These are phyloP conservation scores for Dianthus caryophyllus DNA, from an alignment of 148 eudicot species.

Conservation along the genomic window DNA sequence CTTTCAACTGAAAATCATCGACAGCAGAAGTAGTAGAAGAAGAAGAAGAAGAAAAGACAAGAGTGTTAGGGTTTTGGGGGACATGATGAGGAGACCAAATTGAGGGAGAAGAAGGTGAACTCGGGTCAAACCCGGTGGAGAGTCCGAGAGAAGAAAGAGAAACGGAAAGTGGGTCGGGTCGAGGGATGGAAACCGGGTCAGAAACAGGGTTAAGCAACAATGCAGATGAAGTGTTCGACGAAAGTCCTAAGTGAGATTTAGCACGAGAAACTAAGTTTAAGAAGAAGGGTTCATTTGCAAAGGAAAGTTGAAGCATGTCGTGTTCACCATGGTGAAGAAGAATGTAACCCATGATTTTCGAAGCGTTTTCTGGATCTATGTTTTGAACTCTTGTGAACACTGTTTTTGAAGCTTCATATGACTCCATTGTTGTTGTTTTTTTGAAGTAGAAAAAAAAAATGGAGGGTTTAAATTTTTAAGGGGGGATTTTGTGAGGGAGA, in stretches of 20 bases:
- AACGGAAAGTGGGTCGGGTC: conserved; percentile 46
- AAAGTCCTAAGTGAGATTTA: conserved; percentile 36
- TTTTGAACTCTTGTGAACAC: conserved; percentile 49
- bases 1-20: conserved; percentile 22
- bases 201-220: conserved; percentile 27
- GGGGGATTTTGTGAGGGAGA: background rate
- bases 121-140: conserved; percentile 44
- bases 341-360: conserved; percentile 60
- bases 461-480: background rate
- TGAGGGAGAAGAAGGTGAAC: conserved; percentile 48
- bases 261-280: conserved; percentile 46
- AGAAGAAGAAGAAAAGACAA: conserved; percentile 16
- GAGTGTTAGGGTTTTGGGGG: conserved; percentile 37
- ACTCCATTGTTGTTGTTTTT: conserved; percentile 70
- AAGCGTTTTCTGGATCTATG: conserved; percentile 77
- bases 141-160: conserved; percentile 40
- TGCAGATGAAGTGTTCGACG: conserved; percentile 43
- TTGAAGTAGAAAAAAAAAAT: no score
- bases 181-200: conserved; percentile 37
- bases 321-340: conserved; percentile 52
- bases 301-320: conserved; percentile 64
- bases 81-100: conserved; percentile 45
- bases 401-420: conserved; percentile 49
- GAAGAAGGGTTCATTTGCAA: conserved; percentile 44
- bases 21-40: conserved; percentile 13